phyloP scores from a whole-genome alignment of 805 yeast species.

The Nakazawaea laoshanensis region DNA sequence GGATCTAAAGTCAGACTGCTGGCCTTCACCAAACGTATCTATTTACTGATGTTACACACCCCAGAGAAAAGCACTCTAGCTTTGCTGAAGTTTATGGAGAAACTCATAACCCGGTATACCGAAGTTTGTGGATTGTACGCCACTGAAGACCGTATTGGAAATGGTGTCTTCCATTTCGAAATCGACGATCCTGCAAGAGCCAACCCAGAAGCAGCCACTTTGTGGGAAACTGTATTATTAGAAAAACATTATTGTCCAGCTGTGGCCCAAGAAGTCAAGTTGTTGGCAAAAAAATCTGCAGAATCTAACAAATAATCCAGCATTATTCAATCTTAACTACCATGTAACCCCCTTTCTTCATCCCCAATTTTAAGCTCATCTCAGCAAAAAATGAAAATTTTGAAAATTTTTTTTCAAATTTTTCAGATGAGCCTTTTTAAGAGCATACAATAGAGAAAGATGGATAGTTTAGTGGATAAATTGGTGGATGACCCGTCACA shows the following conservation, averaged over 20 bases:
- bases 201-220: constrained; percentile 80
- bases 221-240: constrained; percentile 81
- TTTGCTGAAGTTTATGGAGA: constrained; percentile 66
- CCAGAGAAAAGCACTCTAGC: constrained; percentile 89
- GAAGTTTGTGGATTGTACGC: constrained; percentile 69
- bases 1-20: constrained; percentile 61
- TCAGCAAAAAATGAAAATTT: too few relatives aligned
- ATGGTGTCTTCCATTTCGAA: constrained; percentile 67
- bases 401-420: too few relatives aligned
- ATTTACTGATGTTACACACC: constrained; percentile 56
- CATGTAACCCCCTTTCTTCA: too few relatives aligned
- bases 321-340: too few relatives aligned
- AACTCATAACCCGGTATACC: constrained; percentile 62
- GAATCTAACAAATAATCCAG: not conserved
- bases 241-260: constrained; percentile 78
- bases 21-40: constrained; percentile 78
- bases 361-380: too few relatives aligned
- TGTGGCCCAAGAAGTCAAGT: constrained; percentile 58
- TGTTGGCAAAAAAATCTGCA: constrained; percentile 27
- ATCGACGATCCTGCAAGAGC: constrained; percentile 62
- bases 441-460: not conserved
- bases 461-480: constrained; percentile 12
- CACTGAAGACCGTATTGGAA: constrained; percentile 81
- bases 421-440: not conserved
- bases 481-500: constrained; percentile 14